Evolutionary conservation across 805 yeast genomes (phyloP).

Genomic region (Saccharomycopsis guyanensis): DNA sequence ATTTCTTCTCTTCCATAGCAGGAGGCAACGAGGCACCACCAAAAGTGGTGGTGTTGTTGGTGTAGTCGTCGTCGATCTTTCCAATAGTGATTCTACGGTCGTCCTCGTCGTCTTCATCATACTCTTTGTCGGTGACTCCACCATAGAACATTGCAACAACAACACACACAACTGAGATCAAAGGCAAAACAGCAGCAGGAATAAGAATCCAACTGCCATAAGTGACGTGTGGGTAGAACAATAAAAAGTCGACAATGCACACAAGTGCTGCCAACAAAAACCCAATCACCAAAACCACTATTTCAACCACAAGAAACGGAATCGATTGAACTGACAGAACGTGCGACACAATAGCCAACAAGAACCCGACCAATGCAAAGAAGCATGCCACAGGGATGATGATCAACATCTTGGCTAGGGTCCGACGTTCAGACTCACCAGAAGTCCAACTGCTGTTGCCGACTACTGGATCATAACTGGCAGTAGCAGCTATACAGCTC

Average conservation of each 20-base stretch:
- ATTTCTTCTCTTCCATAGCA: conserved; percentile 1
- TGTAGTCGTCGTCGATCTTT: conserved; percentile 9
- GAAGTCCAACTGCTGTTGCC: conserved; percentile 42
- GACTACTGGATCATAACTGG: conserved; percentile 33
- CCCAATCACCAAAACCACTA: conserved; percentile 40
- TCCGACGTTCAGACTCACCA: conserved; percentile 37
- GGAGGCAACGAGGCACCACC: conserved; percentile 9
- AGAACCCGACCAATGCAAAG: conserved; percentile 40
- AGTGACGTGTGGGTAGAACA: conserved; percentile 55
- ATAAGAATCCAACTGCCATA: conserved; percentile 73
- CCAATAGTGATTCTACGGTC: conserved; percentile 10
- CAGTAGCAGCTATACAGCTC: conserved; percentile 35
- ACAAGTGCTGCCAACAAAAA: conserved; percentile 48
- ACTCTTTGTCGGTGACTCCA: conserved; percentile 10
- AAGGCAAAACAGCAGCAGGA: conserved; percentile 53
- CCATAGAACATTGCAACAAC: conserved; percentile 31
- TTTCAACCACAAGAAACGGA: conserved; percentile 34
- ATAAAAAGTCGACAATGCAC: conserved; percentile 46
- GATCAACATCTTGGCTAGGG: conserved; percentile 47
- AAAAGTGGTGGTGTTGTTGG: neutral
- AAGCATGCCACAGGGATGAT: conserved; percentile 64
- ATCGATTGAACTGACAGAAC: conserved; percentile 23
- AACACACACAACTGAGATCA: conserved; percentile 44
- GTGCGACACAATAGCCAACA: conserved; percentile 32
- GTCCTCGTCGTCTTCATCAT: conserved; percentile 19